These are phyloP conservation scores for Brachypodium distachyon DNA, from an alignment of 202 grass and related monocot species.

Conservation along the genomic window DNA sequence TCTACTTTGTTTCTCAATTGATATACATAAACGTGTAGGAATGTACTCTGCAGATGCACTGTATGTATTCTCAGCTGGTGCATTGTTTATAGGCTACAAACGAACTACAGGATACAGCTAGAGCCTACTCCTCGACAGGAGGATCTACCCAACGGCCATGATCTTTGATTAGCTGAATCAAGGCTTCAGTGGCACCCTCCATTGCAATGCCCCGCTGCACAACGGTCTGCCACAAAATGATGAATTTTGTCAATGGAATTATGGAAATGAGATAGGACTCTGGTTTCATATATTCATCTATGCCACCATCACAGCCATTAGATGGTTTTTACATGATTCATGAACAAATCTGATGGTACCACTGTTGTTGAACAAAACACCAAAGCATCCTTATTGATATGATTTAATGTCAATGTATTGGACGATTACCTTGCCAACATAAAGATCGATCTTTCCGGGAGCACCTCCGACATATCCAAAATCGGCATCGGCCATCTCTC, in stretches of 20 bases:
- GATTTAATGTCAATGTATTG: not conserved
- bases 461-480: conserved; percentile 95
- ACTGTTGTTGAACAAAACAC: not conserved
- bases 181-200: conserved; percentile 83
- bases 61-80: not conserved
- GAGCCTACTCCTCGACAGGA: conserved; percentile 57
- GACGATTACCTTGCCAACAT: conserved; percentile 89
- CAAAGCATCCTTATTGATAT: not conserved
- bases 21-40: conserved; percentile 24
- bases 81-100: conserved; percentile 9
- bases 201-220: conserved; percentile 83
- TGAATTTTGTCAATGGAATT: not conserved
- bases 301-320: not conserved
- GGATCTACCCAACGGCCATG: conserved; percentile 90
- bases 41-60: not conserved
- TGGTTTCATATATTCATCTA: not conserved
- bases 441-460: conserved; percentile 98
- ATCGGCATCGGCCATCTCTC: conserved; percentile 99
- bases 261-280: not conserved
- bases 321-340: not conserved
- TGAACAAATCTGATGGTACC: not conserved
- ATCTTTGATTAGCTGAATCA: conserved; percentile 97
- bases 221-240: conserved; percentile 50
- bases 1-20: conserved; percentile 26
- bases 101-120: conserved; percentile 19